Conservation (phyloP, 176 grass and related monocot species). For the Hsuehochloa calcarea region DNA sequence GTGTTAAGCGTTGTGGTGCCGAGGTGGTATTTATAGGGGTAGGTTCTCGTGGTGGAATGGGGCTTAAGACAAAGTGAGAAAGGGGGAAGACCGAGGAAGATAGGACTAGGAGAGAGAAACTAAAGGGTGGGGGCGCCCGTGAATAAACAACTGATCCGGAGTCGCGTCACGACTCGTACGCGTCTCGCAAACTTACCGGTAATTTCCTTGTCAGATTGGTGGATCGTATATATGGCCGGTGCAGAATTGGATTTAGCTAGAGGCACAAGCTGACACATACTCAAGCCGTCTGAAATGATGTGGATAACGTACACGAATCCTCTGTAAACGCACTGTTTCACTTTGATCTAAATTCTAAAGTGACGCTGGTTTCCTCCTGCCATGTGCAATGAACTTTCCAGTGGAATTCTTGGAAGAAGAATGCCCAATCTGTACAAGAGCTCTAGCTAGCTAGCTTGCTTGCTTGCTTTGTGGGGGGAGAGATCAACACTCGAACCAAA, state of each 20-base stretch:
- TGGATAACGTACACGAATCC: neutral
- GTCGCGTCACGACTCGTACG: slow-evolving; percentile 13
- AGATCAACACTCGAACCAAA: slow-evolving; percentile 21
- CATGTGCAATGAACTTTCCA: slow-evolving; percentile 28
- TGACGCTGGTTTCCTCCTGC: neutral
- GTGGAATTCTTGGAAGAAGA: slow-evolving; percentile 14
- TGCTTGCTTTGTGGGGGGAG: too few relatives aligned
- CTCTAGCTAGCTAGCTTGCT: neutral
- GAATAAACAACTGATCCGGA: slow-evolving; percentile 28
- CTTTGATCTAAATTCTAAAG: neutral
- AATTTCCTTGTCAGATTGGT: slow-evolving; percentile 1
- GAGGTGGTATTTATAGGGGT: slow-evolving; percentile 48
- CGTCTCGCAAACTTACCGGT: neutral
- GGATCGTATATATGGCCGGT: slow-evolving; percentile 7
- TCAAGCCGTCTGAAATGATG: neutral
- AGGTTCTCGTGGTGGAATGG: neutral
- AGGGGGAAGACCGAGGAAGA: slow-evolving; percentile 39
- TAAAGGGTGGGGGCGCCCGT: neutral
- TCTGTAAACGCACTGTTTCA: neutral
- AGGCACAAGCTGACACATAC: neutral
- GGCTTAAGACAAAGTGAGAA: neutral
- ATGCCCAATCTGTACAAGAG: neutral
- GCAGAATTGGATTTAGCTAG: neutral
- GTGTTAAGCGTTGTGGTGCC: neutral
- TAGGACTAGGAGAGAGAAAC: slow-evolving; percentile 40